Conservation (phyloP, 805 yeast species). For the Lachancea kluyveri region DNA sequence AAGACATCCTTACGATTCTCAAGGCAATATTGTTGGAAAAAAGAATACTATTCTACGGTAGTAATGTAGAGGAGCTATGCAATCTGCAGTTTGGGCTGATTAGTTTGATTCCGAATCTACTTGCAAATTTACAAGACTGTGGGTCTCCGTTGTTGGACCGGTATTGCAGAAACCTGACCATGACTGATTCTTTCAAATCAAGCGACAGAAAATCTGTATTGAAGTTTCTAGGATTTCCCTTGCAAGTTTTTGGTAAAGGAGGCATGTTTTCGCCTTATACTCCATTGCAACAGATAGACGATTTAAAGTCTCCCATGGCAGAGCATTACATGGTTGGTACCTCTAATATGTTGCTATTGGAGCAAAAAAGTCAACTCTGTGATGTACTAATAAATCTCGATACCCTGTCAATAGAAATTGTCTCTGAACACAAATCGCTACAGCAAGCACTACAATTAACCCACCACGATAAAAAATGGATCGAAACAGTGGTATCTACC, state of each 20-base stretch:
- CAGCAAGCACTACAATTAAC: slow-evolving; percentile 42
- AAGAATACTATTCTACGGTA: slow-evolving; percentile 68
- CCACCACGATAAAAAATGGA: slow-evolving; percentile 68
- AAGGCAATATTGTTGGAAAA: slow-evolving; percentile 76
- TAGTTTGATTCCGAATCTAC: slow-evolving; percentile 74
- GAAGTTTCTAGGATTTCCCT: slow-evolving; percentile 79
- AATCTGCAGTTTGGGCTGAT: slow-evolving; percentile 78
- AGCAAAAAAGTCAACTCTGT: slow-evolving; percentile 52
- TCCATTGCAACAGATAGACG: slow-evolving; percentile 87
- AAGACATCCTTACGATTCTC: slow-evolving; percentile 56
- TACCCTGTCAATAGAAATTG: slow-evolving; percentile 38
- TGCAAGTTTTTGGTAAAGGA: slow-evolving; percentile 78
- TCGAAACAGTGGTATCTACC: slow-evolving; percentile 46
- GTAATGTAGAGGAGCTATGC: slow-evolving; percentile 73
- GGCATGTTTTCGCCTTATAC: slow-evolving; percentile 89
- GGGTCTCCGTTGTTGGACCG: slow-evolving; percentile 70
- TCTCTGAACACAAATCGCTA: slow-evolving; percentile 35
- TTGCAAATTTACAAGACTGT: slow-evolving; percentile 64
- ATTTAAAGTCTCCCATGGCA: slow-evolving; percentile 50
- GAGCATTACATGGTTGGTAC: slow-evolving; percentile 74
- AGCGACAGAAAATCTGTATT: slow-evolving; percentile 74
- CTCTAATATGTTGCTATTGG: slow-evolving; percentile 74
- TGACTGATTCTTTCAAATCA: slow-evolving; percentile 64
- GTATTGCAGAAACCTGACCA: slow-evolving; percentile 43
- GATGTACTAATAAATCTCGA: slow-evolving; percentile 75